phyloP scores from a whole-genome alignment of 176 grass and related monocot species.

The Carex littledalei region DNA sequence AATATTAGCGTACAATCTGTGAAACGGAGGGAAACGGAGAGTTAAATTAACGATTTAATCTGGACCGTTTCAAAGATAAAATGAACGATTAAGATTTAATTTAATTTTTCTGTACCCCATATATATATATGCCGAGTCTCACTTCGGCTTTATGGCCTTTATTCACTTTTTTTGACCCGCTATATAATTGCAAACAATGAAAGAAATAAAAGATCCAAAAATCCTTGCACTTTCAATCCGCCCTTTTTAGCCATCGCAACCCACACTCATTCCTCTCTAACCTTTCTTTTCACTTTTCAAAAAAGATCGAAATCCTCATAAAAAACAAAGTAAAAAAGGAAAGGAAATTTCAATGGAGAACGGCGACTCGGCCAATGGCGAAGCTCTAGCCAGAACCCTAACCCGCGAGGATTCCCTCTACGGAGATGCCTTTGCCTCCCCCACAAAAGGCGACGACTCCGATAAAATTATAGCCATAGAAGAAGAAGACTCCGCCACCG shows the following conservation, averaged over 20 bases:
- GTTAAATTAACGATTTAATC: too few species aligned
- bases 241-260: neutral
- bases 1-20: too few species aligned
- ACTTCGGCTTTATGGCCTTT: too few species aligned
- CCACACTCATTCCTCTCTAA: neutral
- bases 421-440: constrained; percentile 13
- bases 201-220: neutral
- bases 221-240: neutral
- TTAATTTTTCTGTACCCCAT: too few species aligned
- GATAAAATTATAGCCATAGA: neutral
- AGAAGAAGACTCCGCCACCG: neutral
- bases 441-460: constrained; percentile 11
- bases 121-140: neutral
- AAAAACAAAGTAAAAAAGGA: neutral
- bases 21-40: too few species aligned
- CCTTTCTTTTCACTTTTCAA: neutral
- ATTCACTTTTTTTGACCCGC: neutral
- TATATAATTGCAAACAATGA: neutral
- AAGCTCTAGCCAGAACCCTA: constrained; percentile 4
- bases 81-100: too few species aligned
- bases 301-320: neutral
- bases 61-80: too few species aligned
- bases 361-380: constrained; percentile 9
- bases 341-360: constrained; percentile 16
- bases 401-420: neutral